phyloP scores from a whole-genome alignment of 345 rosid species.

The Boechera divaricarpa region DNA sequence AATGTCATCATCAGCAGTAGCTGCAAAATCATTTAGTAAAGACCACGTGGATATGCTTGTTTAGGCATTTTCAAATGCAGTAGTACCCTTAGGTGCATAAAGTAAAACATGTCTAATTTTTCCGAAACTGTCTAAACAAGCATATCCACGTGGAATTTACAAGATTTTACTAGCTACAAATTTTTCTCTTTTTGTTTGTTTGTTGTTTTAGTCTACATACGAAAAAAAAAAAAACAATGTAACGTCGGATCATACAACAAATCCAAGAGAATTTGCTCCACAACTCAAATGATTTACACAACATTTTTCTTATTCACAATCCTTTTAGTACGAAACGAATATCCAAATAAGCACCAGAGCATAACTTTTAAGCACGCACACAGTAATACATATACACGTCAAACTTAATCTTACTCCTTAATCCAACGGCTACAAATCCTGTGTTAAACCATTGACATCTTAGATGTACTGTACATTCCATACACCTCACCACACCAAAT shows the following conservation, averaged over 20 bases:
- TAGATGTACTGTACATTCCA: conserved; percentile 1
- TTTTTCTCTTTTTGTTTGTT: background rate
- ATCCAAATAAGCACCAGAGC: conserved; percentile 30
- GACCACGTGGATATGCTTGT: background rate
- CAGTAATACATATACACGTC: background rate
- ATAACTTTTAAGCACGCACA: conserved; percentile 39
- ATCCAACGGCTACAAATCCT: conserved; percentile 33
- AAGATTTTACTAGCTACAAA: background rate
- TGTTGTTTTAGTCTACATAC: background rate
- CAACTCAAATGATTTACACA: background rate
- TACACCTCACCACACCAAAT: conserved; percentile 10
- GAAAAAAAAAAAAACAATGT: too few species aligned
- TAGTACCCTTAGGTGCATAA: background rate
- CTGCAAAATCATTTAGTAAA: background rate
- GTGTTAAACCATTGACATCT: background rate
- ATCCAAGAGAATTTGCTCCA: background rate
- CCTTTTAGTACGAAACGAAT: conserved; percentile 30
- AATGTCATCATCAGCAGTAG: background rate
- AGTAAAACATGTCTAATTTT: background rate
- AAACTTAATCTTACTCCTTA: background rate
- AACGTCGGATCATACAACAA: background rate
- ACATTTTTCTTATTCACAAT: background rate
- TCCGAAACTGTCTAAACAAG: too few species aligned
- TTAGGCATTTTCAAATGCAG: background rate
- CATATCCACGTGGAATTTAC: background rate